Base-by-base conservation (phyloP, 495 filamentous ascomycete genomes). In the Hyaloscypha finlandica region DNA sequence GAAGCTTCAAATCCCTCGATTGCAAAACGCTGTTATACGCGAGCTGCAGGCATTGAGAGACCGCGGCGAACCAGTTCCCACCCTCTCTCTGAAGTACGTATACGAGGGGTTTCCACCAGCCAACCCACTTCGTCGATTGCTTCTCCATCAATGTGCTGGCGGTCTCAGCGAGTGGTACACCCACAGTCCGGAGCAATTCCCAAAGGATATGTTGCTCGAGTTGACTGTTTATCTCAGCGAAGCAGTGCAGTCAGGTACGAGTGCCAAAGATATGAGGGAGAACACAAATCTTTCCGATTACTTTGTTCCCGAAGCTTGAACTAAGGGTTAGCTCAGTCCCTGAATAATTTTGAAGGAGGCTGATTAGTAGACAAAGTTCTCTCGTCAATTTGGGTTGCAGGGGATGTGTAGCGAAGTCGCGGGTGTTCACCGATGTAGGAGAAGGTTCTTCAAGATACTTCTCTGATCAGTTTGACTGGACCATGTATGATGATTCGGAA, bases 21-120 rank as follows among this genome's bases (percentile, higher is more conserved):
- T 69, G 25, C 67, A 69, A 56, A 69, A 64, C 35, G 3, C 25
- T 11, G 33, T 57, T 35, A 64, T 69, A 5, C 25, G 59, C 3
- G 54, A 51, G 20, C 39, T 68, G 4, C 16, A 65, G 3, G n/a
- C 31, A n/a, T 16, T 59, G 5, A 19, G 52, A 16, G 6, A 6
- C 4, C 25, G 12, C 52, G 12, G 4, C 14, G 19, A 59, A n/a
- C 12, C 8, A 6, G 25, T 22, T 22, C 51, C 33, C 9, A 19
- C 16, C 9, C 11, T 48, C 4, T 16, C 16, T 16, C 42, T 48
- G 11, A 19, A 14, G 4, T 11, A 48, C 16, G 42, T 48, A 1
- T 48, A 48, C 6, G 42, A 48, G 4, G 14, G 14, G 3, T 16
- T 19, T 19, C 42, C 9, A 19, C 9, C 0, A 48, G 16, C 9